phyloP scores from a whole-genome alignment of 129 eudicot genomes.

The Smallanthus sonchifolius region DNA sequence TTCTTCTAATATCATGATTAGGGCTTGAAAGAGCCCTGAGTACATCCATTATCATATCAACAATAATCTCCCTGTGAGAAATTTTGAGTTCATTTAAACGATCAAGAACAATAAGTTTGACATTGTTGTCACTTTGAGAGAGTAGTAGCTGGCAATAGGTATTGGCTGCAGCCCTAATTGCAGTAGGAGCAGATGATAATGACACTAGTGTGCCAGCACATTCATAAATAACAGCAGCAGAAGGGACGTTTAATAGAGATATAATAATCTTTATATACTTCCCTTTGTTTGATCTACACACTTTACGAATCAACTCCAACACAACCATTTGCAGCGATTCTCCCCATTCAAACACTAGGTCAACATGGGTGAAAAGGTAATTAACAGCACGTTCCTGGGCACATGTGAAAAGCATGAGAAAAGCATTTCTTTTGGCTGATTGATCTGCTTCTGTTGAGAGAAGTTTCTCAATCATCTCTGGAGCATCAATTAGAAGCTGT shows the following conservation, averaged over 20 bases:
- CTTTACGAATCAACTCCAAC: constrained; percentile 88
- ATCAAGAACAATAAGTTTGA: constrained; percentile 93
- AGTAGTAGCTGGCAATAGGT: constrained; percentile 90
- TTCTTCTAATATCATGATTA: constrained; percentile 85
- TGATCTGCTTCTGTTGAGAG: constrained; percentile 82
- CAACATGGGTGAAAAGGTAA: constrained; percentile 78
- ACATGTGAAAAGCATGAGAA: constrained; percentile 93
- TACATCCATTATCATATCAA: constrained; percentile 95
- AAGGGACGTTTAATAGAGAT: constrained; percentile 76
- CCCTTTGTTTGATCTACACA: constrained; percentile 88
- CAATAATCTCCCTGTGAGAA: constrained; percentile 80
- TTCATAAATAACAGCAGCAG: constrained; percentile 91
- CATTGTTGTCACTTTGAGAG: constrained; percentile 94
- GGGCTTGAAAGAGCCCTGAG: constrained; percentile 98
- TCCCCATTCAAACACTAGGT: constrained; percentile 87
- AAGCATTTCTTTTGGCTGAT: constrained; percentile 92
- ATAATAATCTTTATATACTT: constrained; percentile 83
- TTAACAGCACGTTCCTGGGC: constrained; percentile 90
- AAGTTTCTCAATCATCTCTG: constrained; percentile 85
- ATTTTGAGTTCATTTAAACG: constrained; percentile 79
- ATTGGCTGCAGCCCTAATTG: constrained; percentile 88
- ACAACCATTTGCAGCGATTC: constrained; percentile 93
- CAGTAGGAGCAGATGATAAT: constrained; percentile 92
- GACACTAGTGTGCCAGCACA: constrained; percentile 97
- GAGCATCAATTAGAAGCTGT: constrained; percentile 90